A percentile compares a stretch with the other conserved stretches of the same genome.
phyloP scores from a whole-genome alignment of 1,284 basidiomycete species.

The Ustilago loliicola region DNA sequence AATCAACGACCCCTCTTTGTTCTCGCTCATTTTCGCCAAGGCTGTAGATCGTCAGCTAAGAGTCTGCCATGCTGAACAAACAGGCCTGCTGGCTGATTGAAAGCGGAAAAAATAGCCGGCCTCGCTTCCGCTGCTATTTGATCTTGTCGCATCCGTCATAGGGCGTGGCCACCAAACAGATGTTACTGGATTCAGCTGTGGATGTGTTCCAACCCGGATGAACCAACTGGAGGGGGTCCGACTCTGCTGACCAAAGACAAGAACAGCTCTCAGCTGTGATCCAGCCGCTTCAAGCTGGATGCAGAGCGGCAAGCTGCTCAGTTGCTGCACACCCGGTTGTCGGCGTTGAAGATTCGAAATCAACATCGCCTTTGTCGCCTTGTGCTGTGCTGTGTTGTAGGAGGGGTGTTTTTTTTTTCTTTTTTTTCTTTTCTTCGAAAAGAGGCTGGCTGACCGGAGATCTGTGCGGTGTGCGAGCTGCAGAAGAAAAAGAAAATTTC shows the following conservation, averaged over 20 bases:
- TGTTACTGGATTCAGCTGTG: neutral
- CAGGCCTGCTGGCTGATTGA: neutral
- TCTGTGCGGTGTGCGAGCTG: neutral
- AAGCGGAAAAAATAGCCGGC: neutral
- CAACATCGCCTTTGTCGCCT: neutral
- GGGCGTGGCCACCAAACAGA: neutral
- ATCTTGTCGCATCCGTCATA: slow-evolving; percentile 2
- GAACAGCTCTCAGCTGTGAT: neutral
- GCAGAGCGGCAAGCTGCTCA: neutral
- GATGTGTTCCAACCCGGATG: neutral
- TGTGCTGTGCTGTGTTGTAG: neutral
- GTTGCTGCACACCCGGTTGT: slow-evolving; percentile 1
- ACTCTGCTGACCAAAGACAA: slow-evolving; percentile 5
- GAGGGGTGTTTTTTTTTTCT: neutral
- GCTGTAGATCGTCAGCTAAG: slow-evolving; percentile 2
- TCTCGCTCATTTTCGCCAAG: slow-evolving; percentile 1
- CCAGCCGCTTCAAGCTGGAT: neutral
- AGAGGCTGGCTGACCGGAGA: neutral
- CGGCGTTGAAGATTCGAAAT: slow-evolving; percentile 6
- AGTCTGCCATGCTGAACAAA: neutral
- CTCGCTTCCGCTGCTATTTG: slow-evolving; percentile 7
- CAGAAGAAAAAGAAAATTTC: neutral
- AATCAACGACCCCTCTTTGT: neutral
- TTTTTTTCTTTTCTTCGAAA: neutral
- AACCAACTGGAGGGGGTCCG: neutral